Percentiles rank a stretch among this genome's conserved stretches.
Conservation (phyloP, 352 stramenopile species). For the Phytopythium vexans region DNA sequence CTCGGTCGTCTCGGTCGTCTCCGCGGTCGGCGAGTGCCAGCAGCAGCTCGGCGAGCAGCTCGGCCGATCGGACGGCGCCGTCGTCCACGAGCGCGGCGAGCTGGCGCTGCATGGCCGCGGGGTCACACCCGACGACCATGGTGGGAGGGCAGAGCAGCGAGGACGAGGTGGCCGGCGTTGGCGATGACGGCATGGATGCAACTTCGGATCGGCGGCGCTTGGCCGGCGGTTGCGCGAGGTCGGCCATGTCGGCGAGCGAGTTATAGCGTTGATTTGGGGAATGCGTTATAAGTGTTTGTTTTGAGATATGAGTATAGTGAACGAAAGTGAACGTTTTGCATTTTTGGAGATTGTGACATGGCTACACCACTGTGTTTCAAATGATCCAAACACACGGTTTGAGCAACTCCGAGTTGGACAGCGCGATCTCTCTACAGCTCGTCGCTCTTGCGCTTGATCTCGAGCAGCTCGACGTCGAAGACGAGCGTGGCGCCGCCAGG, state of each 20-base stretch:
- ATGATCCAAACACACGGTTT: neutral
- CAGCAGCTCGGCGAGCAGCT: conserved; percentile 63
- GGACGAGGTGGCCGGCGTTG: conserved; percentile 4
- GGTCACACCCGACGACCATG: too few species aligned
- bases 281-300: conserved; percentile 8
- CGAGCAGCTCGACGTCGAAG: conserved; percentile 97
- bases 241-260: neutral
- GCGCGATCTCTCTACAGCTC: conserved; percentile 39
- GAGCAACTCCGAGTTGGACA: conserved; percentile 3
- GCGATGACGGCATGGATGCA: neutral
- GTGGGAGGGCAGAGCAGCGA: too few species aligned
- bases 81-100: conserved; percentile 47
- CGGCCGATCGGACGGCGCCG: conserved; percentile 51
- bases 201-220: conserved; percentile 26
- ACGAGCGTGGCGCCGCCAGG: conserved; percentile 92
- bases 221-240: neutral
- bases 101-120: conserved; percentile 75
- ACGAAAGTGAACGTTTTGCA: neutral
- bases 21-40: conserved; percentile 39
- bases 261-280: conserved; percentile 6
- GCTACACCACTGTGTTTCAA: neutral
- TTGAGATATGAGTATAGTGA: conserved; percentile 10
- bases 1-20: conserved; percentile 11
- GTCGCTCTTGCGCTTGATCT: conserved; percentile 84
- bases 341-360: neutral